Base-by-base conservation (phyloP, 176 grass and related monocot species). In the Secale cereale region DNA sequence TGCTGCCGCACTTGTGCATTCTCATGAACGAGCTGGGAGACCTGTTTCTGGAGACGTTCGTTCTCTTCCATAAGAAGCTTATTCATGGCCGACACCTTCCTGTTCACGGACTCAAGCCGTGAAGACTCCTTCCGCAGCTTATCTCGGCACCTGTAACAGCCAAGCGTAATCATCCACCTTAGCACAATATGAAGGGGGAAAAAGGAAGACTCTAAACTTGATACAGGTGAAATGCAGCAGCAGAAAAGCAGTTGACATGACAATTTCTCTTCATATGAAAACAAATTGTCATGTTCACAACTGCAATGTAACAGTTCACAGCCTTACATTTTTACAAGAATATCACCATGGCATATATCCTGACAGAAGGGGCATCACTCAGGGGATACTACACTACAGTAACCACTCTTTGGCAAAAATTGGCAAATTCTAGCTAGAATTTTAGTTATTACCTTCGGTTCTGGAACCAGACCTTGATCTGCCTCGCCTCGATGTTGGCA, bases 381-480 rank as follows among this genome's bases (percentile, higher is more conserved):
- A 19, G n/a, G 6, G n/a, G 13, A 27, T 40, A 39, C 31, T 59
- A 8, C 0, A 39, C 31, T 59, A 8, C 0, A 25, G 19, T 20
- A 27, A 4, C 13, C 19, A 54, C 25, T 8, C 4, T 50, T n/a
- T 11, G n/a, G n/a, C 25, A 12, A 60, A 10, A 73, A 56, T 10
- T 7, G 74, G 32, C 6, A 54, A 2, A n/a, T 16, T 35, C 1
- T 37, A 48, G 29, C 9, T 27, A 67, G 3, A n/a, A 8, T 56
- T 19, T 52, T 3, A 12, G 1, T 9, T 16, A 10, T 85, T 90
- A 98, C 97, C 97, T 99, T 92, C 97, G 87, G 77, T 99, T 99
- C 65, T 99, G 97, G 60, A 99, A 99, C 97, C 97, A 99, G 26
- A 99, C 97, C n/a, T 99, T 99, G 88, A 99, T 96, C 84, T 99